phyloP scores from a whole-genome alignment of 2,329 filamentous ascomycete genomes.

The Cephalotrichum gorgonifer region DNA sequence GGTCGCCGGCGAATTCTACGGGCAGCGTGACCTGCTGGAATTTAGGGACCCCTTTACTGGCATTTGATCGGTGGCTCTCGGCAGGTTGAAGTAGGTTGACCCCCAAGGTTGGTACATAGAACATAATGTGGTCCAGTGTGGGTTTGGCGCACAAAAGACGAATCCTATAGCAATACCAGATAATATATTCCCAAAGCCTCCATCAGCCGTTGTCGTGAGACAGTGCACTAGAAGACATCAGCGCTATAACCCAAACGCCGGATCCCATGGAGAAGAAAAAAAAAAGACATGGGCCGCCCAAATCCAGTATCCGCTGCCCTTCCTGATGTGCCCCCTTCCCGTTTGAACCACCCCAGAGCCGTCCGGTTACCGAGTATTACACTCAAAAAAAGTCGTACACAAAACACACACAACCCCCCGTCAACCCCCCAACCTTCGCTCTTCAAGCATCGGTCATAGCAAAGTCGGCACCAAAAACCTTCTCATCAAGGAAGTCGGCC shows the following conservation, averaged over 20 bases:
- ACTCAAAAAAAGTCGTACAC: background rate
- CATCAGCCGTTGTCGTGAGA: background rate
- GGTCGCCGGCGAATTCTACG: conserved; percentile 78
- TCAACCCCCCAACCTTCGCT: background rate
- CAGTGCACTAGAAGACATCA: background rate
- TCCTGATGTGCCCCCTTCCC: background rate
- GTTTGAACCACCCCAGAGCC: background rate
- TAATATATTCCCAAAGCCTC: background rate
- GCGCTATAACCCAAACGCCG: background rate
- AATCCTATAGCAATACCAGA: background rate
- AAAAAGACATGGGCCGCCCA: background rate
- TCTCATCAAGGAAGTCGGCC: conserved; percentile 46
- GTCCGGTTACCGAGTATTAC: background rate
- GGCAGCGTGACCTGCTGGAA: conserved; percentile 75
- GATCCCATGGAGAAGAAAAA: background rate
- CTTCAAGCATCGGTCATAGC: conserved; percentile 20
- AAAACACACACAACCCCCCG: background rate
- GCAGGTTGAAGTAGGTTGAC: background rate
- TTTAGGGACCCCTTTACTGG: conserved; percentile 54
- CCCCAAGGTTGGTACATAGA: background rate
- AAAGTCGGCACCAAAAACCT: conserved; percentile 25
- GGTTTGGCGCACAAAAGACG: background rate
- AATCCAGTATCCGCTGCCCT: background rate
- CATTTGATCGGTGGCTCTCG: too few relatives aligned
- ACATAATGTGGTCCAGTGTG: background rate